phyloP scores from a whole-genome alignment of 805 yeast species.

The Wickerhamomyces tratensis region DNA sequence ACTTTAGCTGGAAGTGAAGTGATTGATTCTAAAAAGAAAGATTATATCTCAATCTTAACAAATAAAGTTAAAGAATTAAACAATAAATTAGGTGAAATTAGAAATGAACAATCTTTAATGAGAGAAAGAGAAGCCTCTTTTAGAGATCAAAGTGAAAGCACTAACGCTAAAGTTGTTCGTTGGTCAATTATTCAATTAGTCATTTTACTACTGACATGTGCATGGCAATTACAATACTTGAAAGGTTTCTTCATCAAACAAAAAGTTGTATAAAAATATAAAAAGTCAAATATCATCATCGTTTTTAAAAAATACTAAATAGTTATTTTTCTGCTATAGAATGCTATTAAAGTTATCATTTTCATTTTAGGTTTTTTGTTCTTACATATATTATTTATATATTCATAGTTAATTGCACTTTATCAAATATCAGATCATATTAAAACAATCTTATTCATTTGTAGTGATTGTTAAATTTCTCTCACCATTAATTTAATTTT shows the following conservation, averaged over 20 bases:
- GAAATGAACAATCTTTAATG: slow-evolving; percentile 55
- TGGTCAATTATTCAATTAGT: slow-evolving; percentile 70
- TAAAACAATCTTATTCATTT: too few relatives aligned
- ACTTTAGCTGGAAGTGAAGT: slow-evolving; percentile 57
- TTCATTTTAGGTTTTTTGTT: too few relatives aligned
- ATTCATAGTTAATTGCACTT: too few relatives aligned
- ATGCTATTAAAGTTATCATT: too few relatives aligned
- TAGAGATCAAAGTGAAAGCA: slow-evolving; percentile 68
- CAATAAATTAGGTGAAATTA: slow-evolving; percentile 46
- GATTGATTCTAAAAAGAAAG: slow-evolving; percentile 53
- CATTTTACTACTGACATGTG: slow-evolving; percentile 60
- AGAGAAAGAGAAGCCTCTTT: slow-evolving; percentile 63
- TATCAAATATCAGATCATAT: too few relatives aligned
- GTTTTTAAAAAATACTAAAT: too few relatives aligned
- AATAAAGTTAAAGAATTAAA: slow-evolving; percentile 48
- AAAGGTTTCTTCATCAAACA: slow-evolving; percentile 81
- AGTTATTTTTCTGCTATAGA: too few relatives aligned
- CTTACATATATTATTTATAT: too few relatives aligned
- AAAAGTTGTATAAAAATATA: slow-evolving; percentile 49
- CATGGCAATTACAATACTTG: slow-evolving; percentile 68
- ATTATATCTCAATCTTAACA: slow-evolving; percentile 40
- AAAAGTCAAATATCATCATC: too few relatives aligned
- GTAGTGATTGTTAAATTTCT: too few relatives aligned
- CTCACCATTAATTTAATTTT: too few relatives aligned
- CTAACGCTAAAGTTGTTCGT: slow-evolving; percentile 60